A percentile compares a stretch with the other conserved stretches of the same genome.
Conservation (phyloP, 2,329 filamentous ascomycete species). For the Ceratocystis cubensis region DNA sequence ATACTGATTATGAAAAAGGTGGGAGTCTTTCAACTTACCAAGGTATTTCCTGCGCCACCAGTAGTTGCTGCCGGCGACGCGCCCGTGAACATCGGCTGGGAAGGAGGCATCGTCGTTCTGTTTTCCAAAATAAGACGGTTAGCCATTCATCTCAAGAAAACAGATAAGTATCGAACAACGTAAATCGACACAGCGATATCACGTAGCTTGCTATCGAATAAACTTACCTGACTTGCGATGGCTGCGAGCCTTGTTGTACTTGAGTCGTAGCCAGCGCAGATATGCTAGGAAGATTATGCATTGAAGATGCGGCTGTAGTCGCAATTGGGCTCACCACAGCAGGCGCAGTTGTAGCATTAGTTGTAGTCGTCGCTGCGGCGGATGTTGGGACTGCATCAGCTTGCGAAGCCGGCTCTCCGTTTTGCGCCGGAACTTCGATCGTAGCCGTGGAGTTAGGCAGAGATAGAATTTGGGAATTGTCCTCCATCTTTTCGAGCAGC, state of each 20-base stretch:
- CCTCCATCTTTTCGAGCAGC: constrained; percentile 34
- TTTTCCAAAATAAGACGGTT: background rate
- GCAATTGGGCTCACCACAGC: background rate
- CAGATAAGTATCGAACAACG: background rate
- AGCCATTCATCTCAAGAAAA: background rate
- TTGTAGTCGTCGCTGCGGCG: constrained; percentile 22
- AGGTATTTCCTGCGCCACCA: constrained; percentile 25
- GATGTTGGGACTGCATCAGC: constrained; percentile 38
- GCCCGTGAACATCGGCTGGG: constrained; percentile 23
- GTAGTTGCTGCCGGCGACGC: constrained; percentile 28
- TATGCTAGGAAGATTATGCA: constrained; percentile 37
- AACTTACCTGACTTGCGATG: constrained; percentile 38
- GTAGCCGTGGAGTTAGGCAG: constrained; percentile 28
- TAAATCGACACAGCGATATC: background rate
- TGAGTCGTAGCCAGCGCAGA: constrained; percentile 34
- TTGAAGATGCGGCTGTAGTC: constrained; percentile 12
- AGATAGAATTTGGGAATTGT: constrained; percentile 32
- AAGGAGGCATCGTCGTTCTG: constrained; percentile 20
- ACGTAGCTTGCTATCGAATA: constrained; percentile 4
- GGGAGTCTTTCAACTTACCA: constrained; percentile 24
- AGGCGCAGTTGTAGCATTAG: constrained; percentile 28
- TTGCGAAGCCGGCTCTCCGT: constrained; percentile 37
- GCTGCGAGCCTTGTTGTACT: constrained; percentile 26
- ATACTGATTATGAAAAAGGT: background rate
- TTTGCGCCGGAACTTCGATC: background rate